Conservation (phyloP, 192 early-diverging fungal genomes). For the Gamsiella multidivaricata region DNA sequence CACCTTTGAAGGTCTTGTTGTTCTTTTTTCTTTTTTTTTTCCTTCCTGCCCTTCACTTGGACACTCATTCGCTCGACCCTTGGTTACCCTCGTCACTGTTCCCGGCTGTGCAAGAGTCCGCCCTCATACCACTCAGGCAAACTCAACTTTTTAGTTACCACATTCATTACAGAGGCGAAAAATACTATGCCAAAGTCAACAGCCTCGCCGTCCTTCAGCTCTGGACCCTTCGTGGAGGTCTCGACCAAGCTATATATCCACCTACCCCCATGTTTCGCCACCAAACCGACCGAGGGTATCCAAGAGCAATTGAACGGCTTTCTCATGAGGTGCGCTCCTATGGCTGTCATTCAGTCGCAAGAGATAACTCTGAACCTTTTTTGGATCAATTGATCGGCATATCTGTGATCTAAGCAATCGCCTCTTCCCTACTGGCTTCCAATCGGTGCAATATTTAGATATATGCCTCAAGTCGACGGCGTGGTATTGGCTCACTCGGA, state of each 20-base stretch:
- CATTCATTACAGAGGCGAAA: not conserved
- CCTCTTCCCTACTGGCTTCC: not conserved
- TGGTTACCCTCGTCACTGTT: not conserved
- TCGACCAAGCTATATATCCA: conserved; percentile 66
- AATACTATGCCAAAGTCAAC: conserved; percentile 27
- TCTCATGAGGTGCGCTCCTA: conserved; percentile 70
- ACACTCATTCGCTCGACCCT: not conserved
- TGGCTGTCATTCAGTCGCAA: too few relatives aligned
- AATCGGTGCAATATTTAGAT: conserved; percentile 60
- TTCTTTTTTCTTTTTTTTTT: conserved; percentile 12
- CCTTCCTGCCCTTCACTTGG: not conserved
- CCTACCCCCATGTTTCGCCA: conserved; percentile 73
- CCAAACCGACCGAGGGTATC: conserved; percentile 66
- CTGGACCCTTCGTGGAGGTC: conserved; percentile 44
- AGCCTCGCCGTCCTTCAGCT: not conserved
- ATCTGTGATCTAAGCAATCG: too few relatives aligned
- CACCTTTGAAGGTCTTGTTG: too few relatives aligned
- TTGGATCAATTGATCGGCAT: too few relatives aligned
- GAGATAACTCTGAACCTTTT: too few relatives aligned
- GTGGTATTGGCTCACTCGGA: conserved; percentile 86
- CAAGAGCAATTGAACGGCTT: conserved; percentile 73
- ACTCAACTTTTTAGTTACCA: not conserved
- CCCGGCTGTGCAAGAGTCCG: too few relatives aligned
- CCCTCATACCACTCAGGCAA: too few relatives aligned
- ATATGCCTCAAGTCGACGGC: conserved; percentile 87